Conservation (phyloP, 306 rosid genomes). For the Clitoria ternatea region DNA sequence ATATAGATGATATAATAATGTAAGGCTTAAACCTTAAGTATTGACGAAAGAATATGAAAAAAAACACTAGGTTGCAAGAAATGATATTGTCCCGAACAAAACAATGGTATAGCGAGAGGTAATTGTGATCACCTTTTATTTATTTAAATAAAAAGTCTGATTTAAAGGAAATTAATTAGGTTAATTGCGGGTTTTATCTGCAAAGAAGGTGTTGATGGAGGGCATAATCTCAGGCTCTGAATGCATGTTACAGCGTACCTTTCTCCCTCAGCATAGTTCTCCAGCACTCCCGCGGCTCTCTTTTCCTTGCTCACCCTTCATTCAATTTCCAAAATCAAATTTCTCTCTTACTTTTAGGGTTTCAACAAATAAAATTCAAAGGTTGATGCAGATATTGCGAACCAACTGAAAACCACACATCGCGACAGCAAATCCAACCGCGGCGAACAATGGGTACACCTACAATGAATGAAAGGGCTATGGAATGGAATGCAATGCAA, state of each 20-base stretch:
- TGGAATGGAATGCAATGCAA: background rate
- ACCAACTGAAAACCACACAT: constrained; percentile 65
- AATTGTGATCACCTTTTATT: no score
- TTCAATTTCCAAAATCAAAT: background rate
- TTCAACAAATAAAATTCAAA: no score
- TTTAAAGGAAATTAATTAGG: background rate
- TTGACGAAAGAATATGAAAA: no score
- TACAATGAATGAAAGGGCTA: background rate
- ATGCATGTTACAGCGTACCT: constrained; percentile 67
- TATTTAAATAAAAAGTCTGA: no score
- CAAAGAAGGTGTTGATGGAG: constrained; percentile 56
- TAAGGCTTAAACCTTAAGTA: no score
- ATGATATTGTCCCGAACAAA: no score
- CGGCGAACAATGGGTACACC: constrained; percentile 76
- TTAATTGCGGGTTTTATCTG: constrained; percentile 32
- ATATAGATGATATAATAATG: no score
- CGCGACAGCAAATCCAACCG: constrained; percentile 74
- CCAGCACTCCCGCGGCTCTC: constrained; percentile 67
- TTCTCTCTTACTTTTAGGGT: background rate
- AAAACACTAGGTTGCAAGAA: no score
- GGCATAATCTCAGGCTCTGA: constrained; percentile 75
- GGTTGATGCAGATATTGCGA: constrained; percentile 67
- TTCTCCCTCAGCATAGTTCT: constrained; percentile 71
- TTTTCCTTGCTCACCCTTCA: constrained; percentile 58
- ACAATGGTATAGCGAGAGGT: no score